Evolutionary conservation across 257 asterid species (phyloP), one percentile per base, ranked within the genome.

Genomic region (Primulina eburnea): DNA sequence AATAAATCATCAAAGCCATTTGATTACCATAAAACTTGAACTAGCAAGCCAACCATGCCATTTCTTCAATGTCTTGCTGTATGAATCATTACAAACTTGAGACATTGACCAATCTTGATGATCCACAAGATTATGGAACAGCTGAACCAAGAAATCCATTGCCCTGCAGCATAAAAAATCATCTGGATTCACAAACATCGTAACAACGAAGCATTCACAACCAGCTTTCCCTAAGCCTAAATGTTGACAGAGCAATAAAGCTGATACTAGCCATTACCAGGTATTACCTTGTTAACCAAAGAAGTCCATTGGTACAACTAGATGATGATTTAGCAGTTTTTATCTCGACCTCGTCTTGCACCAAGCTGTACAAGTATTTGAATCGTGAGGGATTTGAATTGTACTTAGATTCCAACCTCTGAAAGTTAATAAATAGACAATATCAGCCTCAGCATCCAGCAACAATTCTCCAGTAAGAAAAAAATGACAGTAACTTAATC

Each of bases 11-110:
- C 12, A 29, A 28, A 38, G 38, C 34, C 9, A 43, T 21, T 30
- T 29, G 9, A 21, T 50, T 83, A 90, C 97, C 85, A 80, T 40
- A 62, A 91, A 91, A 68, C 92, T 89, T 29, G 97, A 89, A 73
- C 87, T 81, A 34, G 96, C 93, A 2, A 89, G 82, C 97, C 97
- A 89, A 18, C 97, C 97, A 38, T 91, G 97, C 90, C 91, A 91
- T 76, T 87, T 87, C 78, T 89, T 91, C 85, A 91, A 74, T 16
- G 96, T 89, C 75, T 91, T 91, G 81, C 85, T 50, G 78, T 91
- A 91, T 6, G 97, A 82, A 68, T 89, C 95, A 7, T 74, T 80
- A 67, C 85, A 89, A 38, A 87, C 93, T 73, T 89, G 93, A 2
- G 86, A 81, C 82, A 87, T 80, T 8, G 92, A 76, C 96, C 93